Conservation (phyloP, 2,329 filamentous ascomycete species). For the Elsinoe fawcettii region DNA sequence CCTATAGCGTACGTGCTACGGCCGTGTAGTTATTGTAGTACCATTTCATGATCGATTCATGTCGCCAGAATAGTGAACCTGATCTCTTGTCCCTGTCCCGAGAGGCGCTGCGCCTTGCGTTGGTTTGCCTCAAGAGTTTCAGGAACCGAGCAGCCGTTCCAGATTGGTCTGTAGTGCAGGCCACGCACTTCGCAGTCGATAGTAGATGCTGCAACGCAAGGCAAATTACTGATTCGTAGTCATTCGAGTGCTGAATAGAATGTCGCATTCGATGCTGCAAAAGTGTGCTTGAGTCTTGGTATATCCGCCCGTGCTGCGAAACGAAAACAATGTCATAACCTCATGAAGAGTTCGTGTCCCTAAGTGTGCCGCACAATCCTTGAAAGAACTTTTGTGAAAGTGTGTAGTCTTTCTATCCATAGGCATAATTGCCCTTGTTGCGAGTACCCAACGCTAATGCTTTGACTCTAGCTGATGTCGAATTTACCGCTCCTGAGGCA, state of each 20-base stretch:
- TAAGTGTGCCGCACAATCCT: not conserved
- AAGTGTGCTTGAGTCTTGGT: not conserved
- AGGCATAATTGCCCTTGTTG: not conserved
- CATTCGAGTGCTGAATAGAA: not conserved
- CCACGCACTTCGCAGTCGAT: not conserved
- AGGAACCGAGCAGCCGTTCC: not conserved
- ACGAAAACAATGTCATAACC: not conserved
- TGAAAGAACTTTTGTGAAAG: not conserved
- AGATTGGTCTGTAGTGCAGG: not conserved
- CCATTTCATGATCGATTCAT: not conserved
- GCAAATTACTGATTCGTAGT: not conserved
- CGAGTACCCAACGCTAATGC: not conserved
- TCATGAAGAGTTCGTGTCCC: not conserved
- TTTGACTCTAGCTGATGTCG: not conserved
- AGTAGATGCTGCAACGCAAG: not conserved
- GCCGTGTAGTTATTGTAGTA: not conserved
- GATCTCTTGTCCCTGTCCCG: not conserved
- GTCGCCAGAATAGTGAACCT: not conserved
- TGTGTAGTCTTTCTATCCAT: not conserved
- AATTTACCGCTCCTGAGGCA: constrained; percentile 11
- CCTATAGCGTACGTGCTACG: not conserved
- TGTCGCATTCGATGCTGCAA: not conserved
- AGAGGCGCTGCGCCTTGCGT: not conserved
- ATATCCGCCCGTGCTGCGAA: not conserved
- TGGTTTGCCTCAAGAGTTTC: not conserved